Percentiles rank a stretch among this genome's conserved stretches.
Evolutionary conservation across 2,329 filamentous ascomycete genomes (phyloP).

Genomic region (Neurospora sp.): DNA sequence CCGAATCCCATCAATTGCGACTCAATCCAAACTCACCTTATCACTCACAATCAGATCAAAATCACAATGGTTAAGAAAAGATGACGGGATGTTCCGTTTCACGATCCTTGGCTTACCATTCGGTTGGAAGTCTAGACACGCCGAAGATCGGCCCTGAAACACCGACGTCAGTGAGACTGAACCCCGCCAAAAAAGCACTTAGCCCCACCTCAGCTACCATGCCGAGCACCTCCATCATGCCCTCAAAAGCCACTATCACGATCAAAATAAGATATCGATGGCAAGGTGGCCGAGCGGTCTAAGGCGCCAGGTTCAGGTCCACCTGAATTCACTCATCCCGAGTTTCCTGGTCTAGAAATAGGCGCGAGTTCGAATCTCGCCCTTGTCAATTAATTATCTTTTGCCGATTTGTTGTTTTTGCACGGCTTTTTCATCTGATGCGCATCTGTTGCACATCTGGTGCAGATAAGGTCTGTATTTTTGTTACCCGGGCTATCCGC

Average conservation of each 20-base stretch:
- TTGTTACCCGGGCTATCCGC: neutral
- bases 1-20: neutral
- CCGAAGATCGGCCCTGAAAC: neutral
- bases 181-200: neutral
- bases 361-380: slow-evolving; percentile 21
- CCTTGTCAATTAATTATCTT: slow-evolving; percentile 16
- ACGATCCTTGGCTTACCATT: neutral
- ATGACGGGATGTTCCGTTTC: neutral
- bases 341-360: slow-evolving; percentile 15
- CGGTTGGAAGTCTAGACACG: neutral
- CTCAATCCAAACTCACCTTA: neutral
- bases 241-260: neutral
- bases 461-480: neutral
- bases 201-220: neutral
- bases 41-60: neutral
- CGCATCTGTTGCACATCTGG: neutral
- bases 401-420: neutral
- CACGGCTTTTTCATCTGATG: neutral
- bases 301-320: slow-evolving; percentile 18
- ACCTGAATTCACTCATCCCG: slow-evolving; percentile 8
- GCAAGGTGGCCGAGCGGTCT: slow-evolving; percentile 19
- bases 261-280: neutral
- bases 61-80: neutral
- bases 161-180: neutral
- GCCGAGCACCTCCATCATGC: neutral